Percentiles rank a stretch among this genome's conserved stretches.
Evolutionary conservation across 2,329 filamentous ascomycete genomes (phyloP).

Genomic region (Hypoxylon sp.): DNA sequence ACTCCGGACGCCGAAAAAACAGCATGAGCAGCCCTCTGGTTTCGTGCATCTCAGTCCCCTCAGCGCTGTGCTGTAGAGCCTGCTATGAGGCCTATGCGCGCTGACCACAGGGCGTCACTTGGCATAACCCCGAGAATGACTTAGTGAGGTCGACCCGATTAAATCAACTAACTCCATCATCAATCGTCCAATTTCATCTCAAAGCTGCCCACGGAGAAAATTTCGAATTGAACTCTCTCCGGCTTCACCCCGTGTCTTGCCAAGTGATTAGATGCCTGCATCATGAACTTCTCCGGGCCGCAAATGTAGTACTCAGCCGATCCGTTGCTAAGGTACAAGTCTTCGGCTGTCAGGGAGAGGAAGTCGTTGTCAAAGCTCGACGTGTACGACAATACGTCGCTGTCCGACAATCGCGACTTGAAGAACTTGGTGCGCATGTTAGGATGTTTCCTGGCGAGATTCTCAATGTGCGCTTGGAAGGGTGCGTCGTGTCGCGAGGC

Average conservation of each 20-base stretch:
- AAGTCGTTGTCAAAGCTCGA: slow-evolving; percentile 65
- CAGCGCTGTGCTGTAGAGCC: no score
- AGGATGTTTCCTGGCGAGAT: slow-evolving; percentile 57
- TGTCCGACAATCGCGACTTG: slow-evolving; percentile 64
- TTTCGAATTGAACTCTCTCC: slow-evolving; percentile 48
- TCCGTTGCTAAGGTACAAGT: slow-evolving; percentile 63
- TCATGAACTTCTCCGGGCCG: slow-evolving; percentile 69
- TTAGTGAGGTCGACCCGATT: not conserved
- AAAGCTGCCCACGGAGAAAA: slow-evolving; percentile 51
- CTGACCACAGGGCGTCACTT: not conserved
- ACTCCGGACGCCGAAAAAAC: not conserved
- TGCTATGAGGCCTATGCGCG: not conserved
- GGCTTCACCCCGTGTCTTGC: slow-evolving; percentile 42
- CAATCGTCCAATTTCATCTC: slow-evolving; percentile 45
- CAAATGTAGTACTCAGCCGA: slow-evolving; percentile 69
- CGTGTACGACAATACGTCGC: slow-evolving; percentile 63
- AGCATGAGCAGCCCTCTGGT: not conserved
- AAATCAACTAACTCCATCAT: not conserved
- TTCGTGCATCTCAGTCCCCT: not conserved
- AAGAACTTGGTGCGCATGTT: slow-evolving; percentile 64
- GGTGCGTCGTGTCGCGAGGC: slow-evolving; percentile 67
- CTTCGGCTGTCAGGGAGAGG: slow-evolving; percentile 59
- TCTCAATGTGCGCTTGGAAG: slow-evolving; percentile 68
- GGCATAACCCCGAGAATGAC: not conserved
- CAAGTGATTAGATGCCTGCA: slow-evolving; percentile 58